phyloP scores from a whole-genome alignment of 2,329 filamentous ascomycete genomes.

The Alternaria brassicae region DNA sequence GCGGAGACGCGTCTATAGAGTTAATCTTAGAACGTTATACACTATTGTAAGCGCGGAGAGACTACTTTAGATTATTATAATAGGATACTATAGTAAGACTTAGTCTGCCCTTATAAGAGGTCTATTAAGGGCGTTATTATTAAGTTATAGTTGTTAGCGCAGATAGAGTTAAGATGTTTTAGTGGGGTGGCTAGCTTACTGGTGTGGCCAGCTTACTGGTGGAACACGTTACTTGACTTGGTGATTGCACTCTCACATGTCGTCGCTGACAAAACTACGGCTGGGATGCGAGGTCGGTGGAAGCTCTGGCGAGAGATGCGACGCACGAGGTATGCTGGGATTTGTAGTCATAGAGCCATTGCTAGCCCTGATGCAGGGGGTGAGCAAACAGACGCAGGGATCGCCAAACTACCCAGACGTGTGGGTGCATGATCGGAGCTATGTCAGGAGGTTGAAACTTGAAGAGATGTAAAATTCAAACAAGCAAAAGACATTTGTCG shows the following conservation, averaged over 20 bases:
- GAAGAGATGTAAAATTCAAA: background rate
- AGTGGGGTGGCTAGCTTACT: too few species aligned
- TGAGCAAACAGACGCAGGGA: slow-evolving; percentile 1
- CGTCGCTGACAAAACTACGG: slow-evolving; percentile 10
- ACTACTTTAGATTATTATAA: too few species aligned
- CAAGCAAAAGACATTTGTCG: slow-evolving; percentile 18
- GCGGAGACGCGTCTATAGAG: too few species aligned
- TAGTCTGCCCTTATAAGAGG: too few species aligned
- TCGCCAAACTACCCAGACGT: background rate
- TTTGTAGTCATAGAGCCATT: background rate
- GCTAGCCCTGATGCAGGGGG: slow-evolving; percentile 11
- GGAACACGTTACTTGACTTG: slow-evolving; percentile 20
- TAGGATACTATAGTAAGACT: too few species aligned
- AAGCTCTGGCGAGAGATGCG: slow-evolving; percentile 32
- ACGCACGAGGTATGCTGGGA: slow-evolving; percentile 1
- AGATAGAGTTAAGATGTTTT: too few species aligned
- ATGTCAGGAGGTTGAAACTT: background rate
- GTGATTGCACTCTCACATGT: slow-evolving; percentile 19
- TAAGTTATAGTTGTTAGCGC: too few species aligned
- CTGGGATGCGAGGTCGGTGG: slow-evolving; percentile 15
- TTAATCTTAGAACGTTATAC: too few species aligned
- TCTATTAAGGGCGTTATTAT: too few species aligned
- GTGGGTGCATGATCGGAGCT: background rate
- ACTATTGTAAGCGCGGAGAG: too few species aligned
- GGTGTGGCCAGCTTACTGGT: too few species aligned